phyloP scores from a whole-genome alignment of 176 grass and related monocot genomes.

The Eleusine indica region DNA sequence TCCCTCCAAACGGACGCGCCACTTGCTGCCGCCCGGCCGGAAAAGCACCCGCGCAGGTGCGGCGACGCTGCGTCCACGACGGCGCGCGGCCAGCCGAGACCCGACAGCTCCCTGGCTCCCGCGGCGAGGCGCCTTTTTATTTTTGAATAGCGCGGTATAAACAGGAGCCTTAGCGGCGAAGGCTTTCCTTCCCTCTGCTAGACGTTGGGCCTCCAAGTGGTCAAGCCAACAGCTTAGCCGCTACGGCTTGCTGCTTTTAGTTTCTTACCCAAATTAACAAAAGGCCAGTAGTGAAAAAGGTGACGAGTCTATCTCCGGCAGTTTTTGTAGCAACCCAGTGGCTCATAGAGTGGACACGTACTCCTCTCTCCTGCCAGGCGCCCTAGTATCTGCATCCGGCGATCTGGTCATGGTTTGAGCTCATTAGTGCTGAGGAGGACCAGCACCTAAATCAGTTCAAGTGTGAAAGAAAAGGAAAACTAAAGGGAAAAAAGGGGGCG shows the following conservation, averaged over 20 bases:
- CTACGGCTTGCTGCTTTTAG: not conserved
- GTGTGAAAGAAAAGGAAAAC: too few relatives aligned
- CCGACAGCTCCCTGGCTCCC: not conserved
- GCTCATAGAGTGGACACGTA: too few relatives aligned
- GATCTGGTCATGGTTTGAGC: too few relatives aligned
- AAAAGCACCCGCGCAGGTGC: not conserved
- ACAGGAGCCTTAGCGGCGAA: constrained; percentile 37
- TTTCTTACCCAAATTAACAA: not conserved
- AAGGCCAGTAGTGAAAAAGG: not conserved
- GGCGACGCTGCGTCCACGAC: not conserved
- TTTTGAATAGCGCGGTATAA: not conserved
- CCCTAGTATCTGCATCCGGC: too few relatives aligned
- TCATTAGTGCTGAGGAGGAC: too few relatives aligned
- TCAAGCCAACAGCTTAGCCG: not conserved
- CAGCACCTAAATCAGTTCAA: too few relatives aligned
- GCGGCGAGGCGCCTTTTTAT: not conserved
- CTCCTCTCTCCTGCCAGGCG: too few relatives aligned
- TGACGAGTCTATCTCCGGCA: not conserved
- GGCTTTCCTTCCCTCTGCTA: not conserved
- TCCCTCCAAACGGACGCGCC: not conserved
- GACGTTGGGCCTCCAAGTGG: not conserved
- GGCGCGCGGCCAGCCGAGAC: not conserved
- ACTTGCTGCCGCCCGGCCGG: not conserved
- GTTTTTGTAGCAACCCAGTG: not conserved
- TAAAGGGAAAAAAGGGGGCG: too few relatives aligned